Evolutionary conservation across 805 yeast genomes (phyloP).

Genomic region (Myxozyma monticola): DNA sequence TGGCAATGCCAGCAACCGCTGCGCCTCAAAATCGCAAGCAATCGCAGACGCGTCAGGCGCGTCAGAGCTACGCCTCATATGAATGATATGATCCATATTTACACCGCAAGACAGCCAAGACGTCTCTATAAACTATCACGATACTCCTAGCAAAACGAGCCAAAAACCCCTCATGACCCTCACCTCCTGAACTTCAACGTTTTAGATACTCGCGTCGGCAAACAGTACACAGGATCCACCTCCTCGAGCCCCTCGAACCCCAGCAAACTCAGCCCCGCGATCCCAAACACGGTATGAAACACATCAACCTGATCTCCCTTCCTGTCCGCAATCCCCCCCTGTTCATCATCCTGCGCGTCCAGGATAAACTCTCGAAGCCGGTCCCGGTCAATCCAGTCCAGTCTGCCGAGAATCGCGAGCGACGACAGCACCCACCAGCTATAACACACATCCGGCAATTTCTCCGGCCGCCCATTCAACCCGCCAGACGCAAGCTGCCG

Average conservation of each 20-base stretch:
- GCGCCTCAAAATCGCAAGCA: too few relatives aligned
- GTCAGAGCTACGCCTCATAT: neutral
- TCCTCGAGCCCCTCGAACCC: conserved; percentile 58
- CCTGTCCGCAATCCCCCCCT: conserved; percentile 92
- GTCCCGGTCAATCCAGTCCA: conserved; percentile 74
- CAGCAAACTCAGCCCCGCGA: conserved; percentile 81
- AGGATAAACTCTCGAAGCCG: conserved; percentile 68
- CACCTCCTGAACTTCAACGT: conserved; percentile 20
- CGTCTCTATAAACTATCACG: too few relatives aligned
- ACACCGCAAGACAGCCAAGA: neutral
- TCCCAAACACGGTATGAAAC: conserved; percentile 86
- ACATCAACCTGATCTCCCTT: conserved; percentile 91
- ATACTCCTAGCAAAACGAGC: neutral
- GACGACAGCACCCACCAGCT: conserved; percentile 84
- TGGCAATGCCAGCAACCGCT: too few relatives aligned
- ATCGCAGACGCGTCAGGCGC: neutral
- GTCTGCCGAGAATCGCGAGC: conserved; percentile 47
- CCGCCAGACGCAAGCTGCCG: conserved; percentile 89
- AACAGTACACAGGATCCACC: conserved; percentile 84
- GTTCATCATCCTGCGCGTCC: conserved; percentile 57
- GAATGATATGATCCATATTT: neutral
- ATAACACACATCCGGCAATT: conserved; percentile 85
- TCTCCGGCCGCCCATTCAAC: conserved; percentile 93
- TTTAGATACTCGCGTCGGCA: conserved; percentile 57
- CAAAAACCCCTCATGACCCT: too few relatives aligned